Evolutionary conservation across 2,329 filamentous ascomycete species (phyloP), one percentile per base, ranked within the genome.

Genomic region (Sclerotinia trifoliorum): DNA sequence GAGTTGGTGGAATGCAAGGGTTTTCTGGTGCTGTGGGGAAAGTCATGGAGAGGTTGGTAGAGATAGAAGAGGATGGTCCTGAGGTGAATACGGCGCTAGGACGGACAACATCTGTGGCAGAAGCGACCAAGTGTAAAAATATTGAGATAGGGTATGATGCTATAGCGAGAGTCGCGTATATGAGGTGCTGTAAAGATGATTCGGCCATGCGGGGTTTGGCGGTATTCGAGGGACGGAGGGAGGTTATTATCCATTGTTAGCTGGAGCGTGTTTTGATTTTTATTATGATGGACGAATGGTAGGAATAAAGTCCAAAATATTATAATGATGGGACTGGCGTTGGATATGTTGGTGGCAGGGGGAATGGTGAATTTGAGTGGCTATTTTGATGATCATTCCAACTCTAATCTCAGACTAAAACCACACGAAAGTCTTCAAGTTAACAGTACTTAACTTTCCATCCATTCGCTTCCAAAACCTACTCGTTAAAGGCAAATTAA

Each of bases 71-170:
- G 26, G 32, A 61, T 44, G 19, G 19, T 24, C 3, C 3, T 11
- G 64, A 60, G n/a, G n/a, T 29, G 21, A 29, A 64, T n/a, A 29
- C 32, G 6, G 32, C 26, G 5, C 7, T 56, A 54, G 51, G 24
- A 26, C 21, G 3, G 15, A 32, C 39, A 17, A 21, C 26, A 57
- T 26, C 19, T 10, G 17, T 39, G 7, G 24, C 52, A 13, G 54
- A 65, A 39, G 24, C 32, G 15, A 21, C 11, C 26, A 57, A 21
- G 15, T 65, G 51, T 46, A 61, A 26, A 24, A 32, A 52, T 60
- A 61, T 66, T 17, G 64, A 66, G 32, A 66, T 66, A 13, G 55
- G 52, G 17, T 66, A 39, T 42, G 61, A 64, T 55, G 24, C 48
- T 2, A 7, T 11, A 24, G 35, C 61, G 5, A 55, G 24, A 15